Evolutionary conservation across 192 early-diverging fungal species (phyloP).

Genomic region (Paraglomus brasilianum): DNA sequence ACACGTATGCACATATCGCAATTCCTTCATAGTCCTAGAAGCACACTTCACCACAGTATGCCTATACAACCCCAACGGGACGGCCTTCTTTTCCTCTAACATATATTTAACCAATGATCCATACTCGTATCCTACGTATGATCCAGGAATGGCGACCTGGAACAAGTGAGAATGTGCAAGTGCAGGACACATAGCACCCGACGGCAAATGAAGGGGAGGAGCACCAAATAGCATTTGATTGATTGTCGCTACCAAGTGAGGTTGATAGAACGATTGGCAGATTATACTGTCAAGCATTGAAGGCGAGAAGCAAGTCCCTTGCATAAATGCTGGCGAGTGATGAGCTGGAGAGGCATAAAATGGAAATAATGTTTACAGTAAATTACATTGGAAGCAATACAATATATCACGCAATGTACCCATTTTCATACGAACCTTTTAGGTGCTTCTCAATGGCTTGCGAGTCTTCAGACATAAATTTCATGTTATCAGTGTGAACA

Average conservation of each 20-base stretch:
- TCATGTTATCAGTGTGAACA: conserved; percentile 32
- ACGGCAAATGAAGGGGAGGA: conserved; percentile 20
- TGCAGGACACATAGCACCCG: conserved; percentile 25
- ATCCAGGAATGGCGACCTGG: conserved; percentile 11
- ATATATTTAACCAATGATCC: conserved; percentile 6
- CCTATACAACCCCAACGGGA: conserved; percentile 28
- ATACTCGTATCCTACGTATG: conserved; percentile 22
- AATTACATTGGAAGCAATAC: background rate
- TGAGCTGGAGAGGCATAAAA: conserved; percentile 17
- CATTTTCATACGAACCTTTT: conserved; percentile 7
- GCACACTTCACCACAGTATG: background rate
- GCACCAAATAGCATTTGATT: conserved; percentile 29
- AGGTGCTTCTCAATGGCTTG: conserved; percentile 23
- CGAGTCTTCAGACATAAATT: conserved; percentile 32
- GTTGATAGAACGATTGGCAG: conserved; percentile 33
- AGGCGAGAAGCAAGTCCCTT: conserved; percentile 27
- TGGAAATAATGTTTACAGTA: background rate
- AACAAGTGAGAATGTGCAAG: conserved; percentile 22
- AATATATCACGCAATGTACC: background rate
- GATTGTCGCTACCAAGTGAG: conserved; percentile 26
- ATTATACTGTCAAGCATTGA: conserved; percentile 32
- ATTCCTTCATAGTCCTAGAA: conserved; percentile 1
- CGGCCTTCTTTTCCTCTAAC: conserved; percentile 11
- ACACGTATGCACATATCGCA: conserved; percentile 27
- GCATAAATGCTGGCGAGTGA: conserved; percentile 32